phyloP scores from a whole-genome alignment of 345 rosid species.

The Gynandropsis gynandra region DNA sequence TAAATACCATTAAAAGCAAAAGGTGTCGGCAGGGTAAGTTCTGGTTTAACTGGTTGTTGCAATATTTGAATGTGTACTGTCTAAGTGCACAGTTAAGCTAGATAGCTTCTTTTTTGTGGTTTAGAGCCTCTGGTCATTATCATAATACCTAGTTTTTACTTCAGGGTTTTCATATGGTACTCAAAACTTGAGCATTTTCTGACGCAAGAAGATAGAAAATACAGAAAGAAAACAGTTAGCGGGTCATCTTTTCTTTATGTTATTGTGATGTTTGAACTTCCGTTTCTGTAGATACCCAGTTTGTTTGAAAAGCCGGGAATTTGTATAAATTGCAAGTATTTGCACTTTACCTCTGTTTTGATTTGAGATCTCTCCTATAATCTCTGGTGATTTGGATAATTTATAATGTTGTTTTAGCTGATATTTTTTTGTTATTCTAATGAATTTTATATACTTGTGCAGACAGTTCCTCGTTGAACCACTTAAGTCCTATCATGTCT shows the following conservation, averaged over 20 bases:
- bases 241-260: neutral
- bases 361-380: neutral
- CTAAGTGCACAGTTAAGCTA: neutral
- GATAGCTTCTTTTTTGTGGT: neutral
- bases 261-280: neutral
- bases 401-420: neutral
- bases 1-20: constrained; percentile 50
- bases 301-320: neutral
- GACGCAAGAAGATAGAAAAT: neutral
- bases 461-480: constrained; percentile 36
- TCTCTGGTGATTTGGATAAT: neutral
- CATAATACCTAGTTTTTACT: constrained; percentile 4
- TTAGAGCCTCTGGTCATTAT: neutral
- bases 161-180: neutral
- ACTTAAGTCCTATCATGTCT: constrained; percentile 39
- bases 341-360: neutral
- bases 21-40: constrained; percentile 51
- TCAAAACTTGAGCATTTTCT: neutral
- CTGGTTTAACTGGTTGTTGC: neutral
- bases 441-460: constrained; percentile 12
- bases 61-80: neutral
- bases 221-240: neutral
- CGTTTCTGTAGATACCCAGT: neutral
- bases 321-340: neutral
- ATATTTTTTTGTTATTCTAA: constrained; percentile 1